phyloP scores from a whole-genome alignment of 495 filamentous ascomycete genomes.

The Xylaria telfairii region DNA sequence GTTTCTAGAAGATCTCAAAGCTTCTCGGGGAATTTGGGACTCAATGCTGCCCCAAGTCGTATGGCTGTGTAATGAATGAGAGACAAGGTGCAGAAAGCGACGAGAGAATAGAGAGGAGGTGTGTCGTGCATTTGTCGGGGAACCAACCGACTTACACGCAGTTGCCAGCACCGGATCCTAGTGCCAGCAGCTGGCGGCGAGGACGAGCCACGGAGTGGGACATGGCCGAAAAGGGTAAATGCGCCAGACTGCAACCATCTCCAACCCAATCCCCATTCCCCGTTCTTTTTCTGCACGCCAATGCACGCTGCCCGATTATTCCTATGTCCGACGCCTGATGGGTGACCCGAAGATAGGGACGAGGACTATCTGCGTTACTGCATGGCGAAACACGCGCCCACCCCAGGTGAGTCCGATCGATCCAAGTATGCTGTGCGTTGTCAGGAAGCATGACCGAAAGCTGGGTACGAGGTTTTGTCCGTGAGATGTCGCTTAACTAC shows the following conservation, averaged over 20 bases:
- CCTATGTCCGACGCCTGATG: background rate
- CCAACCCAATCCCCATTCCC: background rate
- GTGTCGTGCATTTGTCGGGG: background rate
- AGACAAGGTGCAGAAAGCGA: background rate
- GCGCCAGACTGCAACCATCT: conserved; percentile 3
- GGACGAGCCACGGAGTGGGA: background rate
- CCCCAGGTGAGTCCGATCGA: background rate
- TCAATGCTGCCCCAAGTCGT: background rate
- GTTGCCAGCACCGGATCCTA: background rate
- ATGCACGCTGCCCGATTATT: background rate
- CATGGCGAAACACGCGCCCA: background rate
- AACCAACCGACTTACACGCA: conserved; percentile 18
- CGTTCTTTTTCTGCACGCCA: background rate
- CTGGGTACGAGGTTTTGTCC: background rate
- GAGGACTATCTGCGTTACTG: conserved; percentile 2
- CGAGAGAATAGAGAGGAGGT: background rate
- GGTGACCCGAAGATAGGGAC: background rate
- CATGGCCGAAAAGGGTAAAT: conserved; percentile 11
- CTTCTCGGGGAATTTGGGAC: background rate
- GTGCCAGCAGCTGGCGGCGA: conserved; percentile 2
- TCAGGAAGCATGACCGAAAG: background rate
- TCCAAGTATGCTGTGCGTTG: background rate
- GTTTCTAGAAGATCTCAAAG: background rate
- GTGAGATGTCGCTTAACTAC: no score
- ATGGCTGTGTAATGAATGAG: background rate